Percentiles rank a stretch among this genome's conserved stretches.
Evolutionary conservation across 768 basidiomycete genomes (phyloP).

Genomic region (Filobasidium wieringae): DNA sequence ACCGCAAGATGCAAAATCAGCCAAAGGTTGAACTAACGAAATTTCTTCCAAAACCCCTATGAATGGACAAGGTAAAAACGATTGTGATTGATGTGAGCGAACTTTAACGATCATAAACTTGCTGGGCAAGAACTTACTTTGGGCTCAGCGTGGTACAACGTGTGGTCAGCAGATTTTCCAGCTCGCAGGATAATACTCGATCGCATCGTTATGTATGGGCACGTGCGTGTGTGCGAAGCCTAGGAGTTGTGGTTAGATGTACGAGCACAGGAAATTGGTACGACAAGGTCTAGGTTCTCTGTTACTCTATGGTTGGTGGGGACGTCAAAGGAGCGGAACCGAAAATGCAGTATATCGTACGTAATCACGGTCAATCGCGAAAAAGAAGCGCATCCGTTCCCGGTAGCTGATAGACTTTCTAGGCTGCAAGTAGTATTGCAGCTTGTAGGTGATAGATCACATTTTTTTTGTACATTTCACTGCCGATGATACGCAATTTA

Average conservation of each 20-base stretch:
- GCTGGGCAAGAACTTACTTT: constrained; percentile 22
- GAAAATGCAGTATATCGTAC: no score
- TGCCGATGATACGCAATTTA: no score
- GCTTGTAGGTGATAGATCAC: no score
- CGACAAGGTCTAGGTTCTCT: no score
- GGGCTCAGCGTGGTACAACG: constrained; percentile 57
- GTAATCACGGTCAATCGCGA: no score
- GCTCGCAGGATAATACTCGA: constrained; percentile 26
- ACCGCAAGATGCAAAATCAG: neutral
- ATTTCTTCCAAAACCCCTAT: constrained; percentile 93
- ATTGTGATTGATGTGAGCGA: neutral
- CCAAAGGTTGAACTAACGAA: constrained; percentile 49
- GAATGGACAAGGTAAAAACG: constrained; percentile 46
- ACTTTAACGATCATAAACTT: neutral
- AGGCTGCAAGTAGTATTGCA: no score
- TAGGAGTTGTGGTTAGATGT: neutral
- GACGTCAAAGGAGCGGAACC: no score
- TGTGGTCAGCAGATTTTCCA: constrained; percentile 73
- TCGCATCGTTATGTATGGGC: neutral
- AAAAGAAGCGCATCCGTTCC: no score
- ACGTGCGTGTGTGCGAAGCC: neutral
- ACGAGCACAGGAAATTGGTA: no score
- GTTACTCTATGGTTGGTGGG: no score
- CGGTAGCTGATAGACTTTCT: no score
- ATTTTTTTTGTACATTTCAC: no score